phyloP scores from a whole-genome alignment of 148 eudicot genomes.

The Persicaria maculosa region DNA sequence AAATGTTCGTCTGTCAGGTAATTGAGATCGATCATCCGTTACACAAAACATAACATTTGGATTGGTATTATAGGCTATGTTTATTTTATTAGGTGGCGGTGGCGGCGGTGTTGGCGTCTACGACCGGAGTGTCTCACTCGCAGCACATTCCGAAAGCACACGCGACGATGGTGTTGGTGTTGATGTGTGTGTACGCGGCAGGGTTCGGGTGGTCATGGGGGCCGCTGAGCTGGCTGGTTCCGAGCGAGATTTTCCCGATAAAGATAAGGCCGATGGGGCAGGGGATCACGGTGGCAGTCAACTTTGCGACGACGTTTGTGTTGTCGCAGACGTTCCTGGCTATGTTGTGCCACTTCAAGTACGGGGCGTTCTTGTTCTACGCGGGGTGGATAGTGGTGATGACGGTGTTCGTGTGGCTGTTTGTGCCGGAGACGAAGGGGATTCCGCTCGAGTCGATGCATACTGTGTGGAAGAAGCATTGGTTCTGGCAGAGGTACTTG shows the following conservation, averaged over 20 bases:
- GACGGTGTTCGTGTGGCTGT: constrained; percentile 26
- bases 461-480: constrained; percentile 32
- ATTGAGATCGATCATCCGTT: background rate
- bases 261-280: constrained; percentile 31
- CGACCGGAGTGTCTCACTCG: constrained; percentile 9
- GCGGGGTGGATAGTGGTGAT: constrained; percentile 20
- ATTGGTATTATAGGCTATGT: background rate
- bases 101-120: constrained; percentile 21
- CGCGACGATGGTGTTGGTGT: constrained; percentile 15
- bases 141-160: constrained; percentile 10
- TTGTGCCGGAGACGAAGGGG: constrained; percentile 41
- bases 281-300: constrained; percentile 27
- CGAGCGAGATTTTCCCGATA: constrained; percentile 37
- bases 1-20: constrained; percentile 42
- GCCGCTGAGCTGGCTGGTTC: constrained; percentile 36
- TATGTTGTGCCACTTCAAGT: constrained; percentile 36
- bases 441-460: constrained; percentile 26
- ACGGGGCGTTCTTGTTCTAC: constrained; percentile 28
- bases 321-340: constrained; percentile 29
- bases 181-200: constrained; percentile 28
- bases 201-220: constrained; percentile 57
- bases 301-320: constrained; percentile 31
- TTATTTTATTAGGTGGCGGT: constrained; percentile 16
- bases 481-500: constrained; percentile 34
- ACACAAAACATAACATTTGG: background rate